These are phyloP conservation scores for Penicillium sp. DNA, from an alignment of 2,329 filamentous ascomycete genomes.

Conservation along the genomic window DNA sequence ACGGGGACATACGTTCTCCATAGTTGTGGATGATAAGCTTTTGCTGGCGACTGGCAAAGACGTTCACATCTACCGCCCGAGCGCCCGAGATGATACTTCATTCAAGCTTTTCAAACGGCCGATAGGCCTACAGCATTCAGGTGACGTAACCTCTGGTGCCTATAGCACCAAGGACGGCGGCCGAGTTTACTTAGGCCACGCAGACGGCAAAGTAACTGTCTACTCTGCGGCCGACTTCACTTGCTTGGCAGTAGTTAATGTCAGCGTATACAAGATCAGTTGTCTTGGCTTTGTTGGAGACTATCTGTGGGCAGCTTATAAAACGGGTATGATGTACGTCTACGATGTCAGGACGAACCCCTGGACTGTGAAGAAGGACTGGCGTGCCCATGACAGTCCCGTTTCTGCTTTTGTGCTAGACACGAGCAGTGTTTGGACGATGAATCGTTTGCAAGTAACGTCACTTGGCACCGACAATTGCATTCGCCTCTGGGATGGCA, in stretches of 20 bases:
- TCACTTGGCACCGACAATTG: constrained; percentile 86
- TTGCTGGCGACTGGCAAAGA: constrained; percentile 90
- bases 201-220: constrained; percentile 91
- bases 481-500: constrained; percentile 85
- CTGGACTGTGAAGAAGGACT: constrained; percentile 91
- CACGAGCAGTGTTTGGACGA: constrained; percentile 76
- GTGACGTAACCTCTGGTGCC: constrained; percentile 84
- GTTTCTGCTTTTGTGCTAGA: constrained; percentile 78
- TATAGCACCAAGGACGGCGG: constrained; percentile 72
- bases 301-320: constrained; percentile 90
- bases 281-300: constrained; percentile 77
- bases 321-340: constrained; percentile 88
- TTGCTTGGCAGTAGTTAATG: constrained; percentile 76
- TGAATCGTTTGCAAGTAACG: constrained; percentile 80
- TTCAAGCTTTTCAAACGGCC: constrained; percentile 76
- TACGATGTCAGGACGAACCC: constrained; percentile 83
- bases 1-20: constrained; percentile 81
- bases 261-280: constrained; percentile 95
- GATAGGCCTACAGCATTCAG: constrained; percentile 69
- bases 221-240: constrained; percentile 76
- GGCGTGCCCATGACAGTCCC: constrained; percentile 84
- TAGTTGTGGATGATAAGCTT: constrained; percentile 78
- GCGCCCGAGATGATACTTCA: constrained; percentile 63
- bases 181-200: constrained; percentile 85
- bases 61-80: constrained; percentile 78